These are phyloP conservation scores for Cicer arietinum DNA, from an alignment of 306 rosid genomes.

Conservation along the genomic window DNA sequence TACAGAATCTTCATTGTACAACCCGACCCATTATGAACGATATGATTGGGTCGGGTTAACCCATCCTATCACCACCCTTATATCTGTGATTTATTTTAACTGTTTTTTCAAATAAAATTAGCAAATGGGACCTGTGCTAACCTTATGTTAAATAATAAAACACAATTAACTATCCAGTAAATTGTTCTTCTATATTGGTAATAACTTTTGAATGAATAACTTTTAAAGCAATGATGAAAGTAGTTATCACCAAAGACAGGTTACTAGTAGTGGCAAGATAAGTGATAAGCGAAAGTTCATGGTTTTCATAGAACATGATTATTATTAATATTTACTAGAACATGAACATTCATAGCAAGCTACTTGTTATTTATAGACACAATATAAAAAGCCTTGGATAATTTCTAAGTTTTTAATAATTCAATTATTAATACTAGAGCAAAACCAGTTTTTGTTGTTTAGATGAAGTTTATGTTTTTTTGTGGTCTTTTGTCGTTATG, in stretches of 20 bases:
- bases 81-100: background rate
- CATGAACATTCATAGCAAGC: too few species aligned
- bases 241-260: background rate
- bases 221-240: background rate
- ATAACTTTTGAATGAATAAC: background rate
- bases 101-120: background rate
- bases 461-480: background rate
- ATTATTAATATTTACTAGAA: background rate
- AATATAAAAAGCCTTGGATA: too few species aligned
- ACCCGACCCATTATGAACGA: too few species aligned
- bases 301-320: too few species aligned
- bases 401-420: background rate
- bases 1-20: too few species aligned
- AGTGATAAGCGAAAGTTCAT: too few species aligned
- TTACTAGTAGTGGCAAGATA: background rate
- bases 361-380: too few species aligned
- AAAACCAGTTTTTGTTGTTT: background rate
- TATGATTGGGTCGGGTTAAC: too few species aligned
- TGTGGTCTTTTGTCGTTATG: background rate
- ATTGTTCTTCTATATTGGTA: background rate
- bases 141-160: too few species aligned
- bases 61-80: too few species aligned
- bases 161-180: too few species aligned
- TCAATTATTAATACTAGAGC: background rate
- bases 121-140: too few species aligned